A percentile compares a stretch with the other conserved stretches of the same genome.
phyloP scores from a whole-genome alignment of 2,329 filamentous ascomycete species.

The Colletotrichum sp. region DNA sequence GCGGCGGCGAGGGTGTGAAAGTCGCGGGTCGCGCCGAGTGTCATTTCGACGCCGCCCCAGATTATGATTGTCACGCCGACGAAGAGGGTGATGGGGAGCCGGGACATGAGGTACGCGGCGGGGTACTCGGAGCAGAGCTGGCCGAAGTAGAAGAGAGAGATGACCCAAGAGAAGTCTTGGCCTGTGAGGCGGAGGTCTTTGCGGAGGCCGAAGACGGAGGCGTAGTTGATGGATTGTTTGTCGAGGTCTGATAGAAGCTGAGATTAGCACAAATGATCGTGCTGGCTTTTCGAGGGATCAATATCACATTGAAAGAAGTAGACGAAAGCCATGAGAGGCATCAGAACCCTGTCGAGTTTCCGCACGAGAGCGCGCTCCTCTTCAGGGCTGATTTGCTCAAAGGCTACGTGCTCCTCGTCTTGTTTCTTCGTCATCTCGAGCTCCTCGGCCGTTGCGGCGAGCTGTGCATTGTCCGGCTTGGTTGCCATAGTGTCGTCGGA shows the following conservation, averaged over 20 bases:
- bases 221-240: slow-evolving; percentile 17
- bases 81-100: slow-evolving; percentile 13
- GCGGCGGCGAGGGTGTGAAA: slow-evolving; percentile 28
- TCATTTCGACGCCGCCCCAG: slow-evolving; percentile 31
- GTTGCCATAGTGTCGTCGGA: background rate
- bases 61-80: slow-evolving; percentile 18
- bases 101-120: slow-evolving; percentile 14
- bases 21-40: slow-evolving; percentile 24
- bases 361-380: slow-evolving; percentile 4
- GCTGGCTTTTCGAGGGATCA: no score
- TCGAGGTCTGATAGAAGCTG: no score
- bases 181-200: slow-evolving; percentile 9
- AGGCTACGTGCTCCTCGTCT: background rate
- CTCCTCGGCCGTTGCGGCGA: background rate
- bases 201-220: slow-evolving; percentile 14
- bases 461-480: background rate
- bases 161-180: slow-evolving; percentile 16
- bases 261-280: no score
- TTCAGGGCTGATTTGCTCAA: background rate
- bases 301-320: slow-evolving; percentile 25
- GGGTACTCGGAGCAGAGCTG: slow-evolving; percentile 20
- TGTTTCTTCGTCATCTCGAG: background rate
- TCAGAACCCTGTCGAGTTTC: slow-evolving; percentile 21
- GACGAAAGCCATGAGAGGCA: slow-evolving; percentile 22
- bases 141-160: slow-evolving; percentile 21